A percentile compares a stretch with the other conserved stretches of the same genome.
phyloP scores from a whole-genome alignment of 2,329 filamentous ascomycete species.

The Fusarium buharicum region DNA sequence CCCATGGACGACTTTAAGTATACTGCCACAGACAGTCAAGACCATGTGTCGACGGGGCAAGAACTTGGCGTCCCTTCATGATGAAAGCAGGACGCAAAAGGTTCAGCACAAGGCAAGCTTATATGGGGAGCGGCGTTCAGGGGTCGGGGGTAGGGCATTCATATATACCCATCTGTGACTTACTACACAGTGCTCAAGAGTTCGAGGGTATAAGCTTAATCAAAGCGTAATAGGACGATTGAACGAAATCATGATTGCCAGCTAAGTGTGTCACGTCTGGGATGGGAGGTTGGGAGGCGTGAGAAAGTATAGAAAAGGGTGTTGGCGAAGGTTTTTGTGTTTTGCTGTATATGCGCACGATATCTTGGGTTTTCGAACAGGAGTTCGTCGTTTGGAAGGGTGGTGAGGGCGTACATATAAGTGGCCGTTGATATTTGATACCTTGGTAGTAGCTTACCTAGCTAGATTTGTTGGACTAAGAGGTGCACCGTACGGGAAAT shows the following conservation, averaged over 20 bases:
- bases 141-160: constrained; percentile 32
- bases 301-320: too few relatives aligned
- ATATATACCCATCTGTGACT: constrained; percentile 41
- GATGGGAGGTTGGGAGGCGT: too few relatives aligned
- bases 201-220: constrained; percentile 41
- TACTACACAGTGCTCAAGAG: constrained; percentile 33
- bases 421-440: too few relatives aligned
- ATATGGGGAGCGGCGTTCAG: constrained; percentile 40
- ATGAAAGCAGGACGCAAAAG: constrained; percentile 10
- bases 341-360: too few relatives aligned
- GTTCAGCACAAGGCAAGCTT: constrained; percentile 2
- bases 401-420: too few relatives aligned
- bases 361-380: too few relatives aligned
- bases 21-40: constrained; percentile 50
- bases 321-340: too few relatives aligned
- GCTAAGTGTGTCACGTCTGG: constrained; percentile 7
- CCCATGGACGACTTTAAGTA: constrained; percentile 69
- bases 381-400: too few relatives aligned
- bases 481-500: background rate
- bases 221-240: constrained; percentile 48
- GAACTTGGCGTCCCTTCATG: constrained; percentile 44
- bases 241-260: constrained; percentile 49
- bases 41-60: constrained; percentile 49
- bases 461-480: too few relatives aligned
- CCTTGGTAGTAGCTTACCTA: too few relatives aligned